phyloP scores from a whole-genome alignment of 306 rosid species.

The Fagus crenata region DNA sequence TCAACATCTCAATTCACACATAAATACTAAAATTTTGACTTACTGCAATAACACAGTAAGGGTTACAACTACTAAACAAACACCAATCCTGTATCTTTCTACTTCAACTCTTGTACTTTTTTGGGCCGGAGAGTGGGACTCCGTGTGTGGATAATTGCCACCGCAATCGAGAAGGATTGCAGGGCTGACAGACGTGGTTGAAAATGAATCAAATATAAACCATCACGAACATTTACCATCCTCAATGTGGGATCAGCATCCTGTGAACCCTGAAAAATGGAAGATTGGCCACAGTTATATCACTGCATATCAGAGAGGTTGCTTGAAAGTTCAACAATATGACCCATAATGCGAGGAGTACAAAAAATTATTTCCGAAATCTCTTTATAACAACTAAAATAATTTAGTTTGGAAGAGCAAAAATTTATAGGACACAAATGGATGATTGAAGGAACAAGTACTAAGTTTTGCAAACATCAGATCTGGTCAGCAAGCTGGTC shows the following conservation, averaged over 20 bases:
- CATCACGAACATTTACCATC: constrained; percentile 77
- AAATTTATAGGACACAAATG: neutral
- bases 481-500: constrained; percentile 8
- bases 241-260: constrained; percentile 58
- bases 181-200: constrained; percentile 60
- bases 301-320: neutral
- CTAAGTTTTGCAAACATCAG: constrained; percentile 14
- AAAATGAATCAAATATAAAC: constrained; percentile 71
- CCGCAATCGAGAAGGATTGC: constrained; percentile 86
- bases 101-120: constrained; percentile 42
- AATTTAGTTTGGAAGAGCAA: neutral
- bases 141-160: constrained; percentile 70
- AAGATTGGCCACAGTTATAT: constrained; percentile 14
- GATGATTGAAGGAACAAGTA: constrained; percentile 15
- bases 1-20: constrained; percentile 31
- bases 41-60: constrained; percentile 49
- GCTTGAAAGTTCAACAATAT: constrained; percentile 2
- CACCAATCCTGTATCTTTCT: constrained; percentile 38
- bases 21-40: constrained; percentile 42
- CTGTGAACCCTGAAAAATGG: constrained; percentile 46
- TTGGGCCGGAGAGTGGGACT: constrained; percentile 69
- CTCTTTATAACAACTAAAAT: neutral
- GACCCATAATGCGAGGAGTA: neutral
- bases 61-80: constrained; percentile 36
- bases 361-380: constrained; percentile 1